Percentiles rank a stretch among this genome's conserved stretches.
Conservation (phyloP, 2,329 filamentous ascomycete genomes). For the Paraconiothyrium brasiliense region DNA sequence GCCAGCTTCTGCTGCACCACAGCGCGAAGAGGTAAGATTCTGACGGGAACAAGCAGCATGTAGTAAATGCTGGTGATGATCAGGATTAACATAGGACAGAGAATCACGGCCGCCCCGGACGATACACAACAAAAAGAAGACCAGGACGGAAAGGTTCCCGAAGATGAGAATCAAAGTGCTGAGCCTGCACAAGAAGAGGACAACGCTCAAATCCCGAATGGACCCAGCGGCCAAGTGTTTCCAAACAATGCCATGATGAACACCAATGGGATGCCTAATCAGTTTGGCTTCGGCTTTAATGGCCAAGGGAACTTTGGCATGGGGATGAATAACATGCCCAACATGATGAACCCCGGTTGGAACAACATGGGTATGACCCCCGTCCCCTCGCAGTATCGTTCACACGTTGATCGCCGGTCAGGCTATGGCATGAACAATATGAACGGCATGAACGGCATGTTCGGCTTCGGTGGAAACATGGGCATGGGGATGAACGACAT, state of each 20-base stretch:
- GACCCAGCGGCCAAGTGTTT: constrained; percentile 27
- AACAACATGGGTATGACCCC: constrained; percentile 81
- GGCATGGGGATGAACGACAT: constrained; percentile 82
- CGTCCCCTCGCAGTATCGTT: constrained; percentile 16
- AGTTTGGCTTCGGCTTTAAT: constrained; percentile 56
- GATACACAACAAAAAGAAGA: constrained; percentile 30
- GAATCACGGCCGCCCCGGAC: constrained; percentile 20
- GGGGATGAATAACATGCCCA: constrained; percentile 52
- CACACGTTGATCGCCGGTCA: constrained; percentile 29
- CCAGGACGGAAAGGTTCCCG: constrained; percentile 25
- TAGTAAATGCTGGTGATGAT: constrained; percentile 21
- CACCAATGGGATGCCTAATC: constrained; percentile 35
- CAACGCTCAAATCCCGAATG: constrained; percentile 27
- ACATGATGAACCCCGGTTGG: constrained; percentile 66
- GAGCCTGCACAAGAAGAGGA: constrained; percentile 16
- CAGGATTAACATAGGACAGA: constrained; percentile 28
- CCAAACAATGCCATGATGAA: constrained; percentile 39
- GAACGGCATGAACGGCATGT: constrained; percentile 83
- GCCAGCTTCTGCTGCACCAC: constrained; percentile 6
- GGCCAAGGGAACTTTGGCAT: constrained; percentile 59
- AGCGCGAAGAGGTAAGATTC: constrained; percentile 35
- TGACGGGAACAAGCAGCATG: background rate
- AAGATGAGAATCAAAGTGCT: constrained; percentile 28
- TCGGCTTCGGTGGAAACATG: constrained; percentile 73
- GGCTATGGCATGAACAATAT: constrained; percentile 71